Percentiles rank a stretch among this genome's conserved stretches.
phyloP scores from a whole-genome alignment of 805 yeast genomes.

The Schwanniomyces sp. region DNA sequence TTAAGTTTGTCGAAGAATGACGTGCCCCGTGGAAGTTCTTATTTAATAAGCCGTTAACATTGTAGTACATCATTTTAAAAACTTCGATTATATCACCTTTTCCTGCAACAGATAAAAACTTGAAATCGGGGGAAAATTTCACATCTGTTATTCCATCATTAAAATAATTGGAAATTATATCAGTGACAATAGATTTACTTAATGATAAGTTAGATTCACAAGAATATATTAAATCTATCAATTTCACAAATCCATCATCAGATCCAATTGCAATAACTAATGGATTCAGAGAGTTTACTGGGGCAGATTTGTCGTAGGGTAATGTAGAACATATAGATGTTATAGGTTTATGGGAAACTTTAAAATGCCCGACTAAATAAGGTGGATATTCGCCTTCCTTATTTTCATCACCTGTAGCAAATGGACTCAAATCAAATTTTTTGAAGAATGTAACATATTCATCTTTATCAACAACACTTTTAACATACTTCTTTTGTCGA shows the following conservation, averaged over 20 bases:
- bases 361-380: slow-evolving; percentile 54
- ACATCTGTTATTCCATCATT: slow-evolving; percentile 58
- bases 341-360: slow-evolving; percentile 58
- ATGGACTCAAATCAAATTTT: slow-evolving; percentile 34
- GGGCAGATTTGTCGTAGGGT: slow-evolving; percentile 10
- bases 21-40: slow-evolving; percentile 9
- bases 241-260: slow-evolving; percentile 63
- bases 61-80: slow-evolving; percentile 40
- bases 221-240: slow-evolving; percentile 50
- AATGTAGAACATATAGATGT: slow-evolving; percentile 43
- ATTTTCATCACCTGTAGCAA: slow-evolving; percentile 8
- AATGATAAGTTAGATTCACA: slow-evolving; percentile 14
- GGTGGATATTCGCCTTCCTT: slow-evolving; percentile 9
- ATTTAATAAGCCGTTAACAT: slow-evolving; percentile 33
- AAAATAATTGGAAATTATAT: slow-evolving; percentile 61
- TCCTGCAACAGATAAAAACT: slow-evolving; percentile 47
- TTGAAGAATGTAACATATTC: slow-evolving; percentile 35
- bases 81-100: slow-evolving; percentile 53
- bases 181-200: slow-evolving; percentile 36
- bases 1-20: slow-evolving; percentile 7
- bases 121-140: slow-evolving; percentile 48
- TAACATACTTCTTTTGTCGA: slow-evolving; percentile 10
- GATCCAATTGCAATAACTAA: slow-evolving; percentile 51
- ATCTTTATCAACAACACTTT: slow-evolving; percentile 24
- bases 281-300: slow-evolving; percentile 30